phyloP scores from a whole-genome alignment of 2,329 filamentous ascomycete genomes.

The Stachybotrys echinatus region DNA sequence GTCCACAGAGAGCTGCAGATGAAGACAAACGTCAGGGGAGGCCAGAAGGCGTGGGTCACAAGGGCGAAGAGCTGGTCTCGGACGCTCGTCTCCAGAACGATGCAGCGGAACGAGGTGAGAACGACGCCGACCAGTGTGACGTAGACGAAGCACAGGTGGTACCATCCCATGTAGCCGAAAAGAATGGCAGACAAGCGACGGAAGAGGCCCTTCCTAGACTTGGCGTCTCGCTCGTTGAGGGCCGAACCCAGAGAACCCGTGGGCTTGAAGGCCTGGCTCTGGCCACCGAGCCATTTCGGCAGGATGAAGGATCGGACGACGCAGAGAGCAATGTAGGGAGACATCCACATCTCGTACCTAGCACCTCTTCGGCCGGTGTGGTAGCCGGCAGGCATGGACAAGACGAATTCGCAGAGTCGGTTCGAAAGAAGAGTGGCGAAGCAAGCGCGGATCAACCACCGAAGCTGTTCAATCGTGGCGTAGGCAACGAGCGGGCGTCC shows the following conservation, averaged over 20 bases:
- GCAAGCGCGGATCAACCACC: slow-evolving; percentile 52
- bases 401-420: slow-evolving; percentile 51
- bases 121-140: slow-evolving; percentile 45
- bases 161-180: slow-evolving; percentile 48
- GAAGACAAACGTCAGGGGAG: slow-evolving; percentile 52
- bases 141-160: slow-evolving; percentile 51
- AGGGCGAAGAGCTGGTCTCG: slow-evolving; percentile 43
- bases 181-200: slow-evolving; percentile 49
- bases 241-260: slow-evolving; percentile 52
- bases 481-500: slow-evolving; percentile 54
- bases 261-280: slow-evolving; percentile 53
- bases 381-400: slow-evolving; percentile 55
- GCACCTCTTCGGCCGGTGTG: slow-evolving; percentile 52
- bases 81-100: slow-evolving; percentile 29
- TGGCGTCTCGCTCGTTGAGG: slow-evolving; percentile 53
- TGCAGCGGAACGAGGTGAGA: slow-evolving; percentile 45
- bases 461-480: slow-evolving; percentile 45
- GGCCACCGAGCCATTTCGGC: slow-evolving; percentile 54
- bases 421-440: slow-evolving; percentile 45
- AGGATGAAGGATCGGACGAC: slow-evolving; percentile 53
- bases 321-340: slow-evolving; percentile 54
- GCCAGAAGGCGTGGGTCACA: slow-evolving; percentile 58
- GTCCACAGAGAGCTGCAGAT: slow-evolving; percentile 51
- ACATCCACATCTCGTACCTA: slow-evolving; percentile 57
- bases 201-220: slow-evolving; percentile 45